Evolutionary conservation across 1,139 yeast species (phyloP), one percentile per base, ranked within the genome.

Genomic region (Debaryomyces nepalensis): DNA sequence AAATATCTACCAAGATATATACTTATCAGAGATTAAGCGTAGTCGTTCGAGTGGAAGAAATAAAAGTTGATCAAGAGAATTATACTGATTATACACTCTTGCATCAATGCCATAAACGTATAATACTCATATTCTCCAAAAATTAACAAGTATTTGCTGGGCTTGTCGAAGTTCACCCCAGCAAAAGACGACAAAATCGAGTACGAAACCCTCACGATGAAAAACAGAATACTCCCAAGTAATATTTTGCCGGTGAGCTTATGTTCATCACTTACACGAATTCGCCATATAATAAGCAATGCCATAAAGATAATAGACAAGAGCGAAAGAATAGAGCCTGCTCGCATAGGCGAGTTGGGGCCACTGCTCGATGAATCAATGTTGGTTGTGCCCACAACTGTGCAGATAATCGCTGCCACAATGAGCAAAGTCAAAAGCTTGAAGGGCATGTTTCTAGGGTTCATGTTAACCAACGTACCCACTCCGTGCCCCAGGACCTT

Each of bases 41-140:
- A n/a, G n/a, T n/a, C n/a, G n/a, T n/a, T n/a, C 16, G 29, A 27
- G 8, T 15, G 31, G 22, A 33, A 33, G 16, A 15, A 23, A 6
- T 15, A 15, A 15, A 23, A 33, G n/a, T 23, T 33, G 10, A 10
- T n/a, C 27, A 23, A 33, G n/a, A 33, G 12, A 9, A 24, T 23
- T 7, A 15, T 12, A 24, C 26, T 24, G 21, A 33, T 23, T 7
- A 33, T n/a, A 24, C 48, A 47, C 33, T 47, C 50, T 42, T 43
- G 46, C 14, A 44, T 21, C 15, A 57, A 48, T 1, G 43, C 58
- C 45, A 57, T 26, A 33, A 55, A 56, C 7, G 57, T 46, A 30
- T 53, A 58, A 43, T 55, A 58, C 40, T 50, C 42, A 43, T 50
- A 57, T 33, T 56, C 50, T n/a, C 61, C 62, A 27, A 48, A 51